Conservation (phyloP, 2,329 filamentous ascomycete species). For the Microdochium trichocladiopsis region DNA sequence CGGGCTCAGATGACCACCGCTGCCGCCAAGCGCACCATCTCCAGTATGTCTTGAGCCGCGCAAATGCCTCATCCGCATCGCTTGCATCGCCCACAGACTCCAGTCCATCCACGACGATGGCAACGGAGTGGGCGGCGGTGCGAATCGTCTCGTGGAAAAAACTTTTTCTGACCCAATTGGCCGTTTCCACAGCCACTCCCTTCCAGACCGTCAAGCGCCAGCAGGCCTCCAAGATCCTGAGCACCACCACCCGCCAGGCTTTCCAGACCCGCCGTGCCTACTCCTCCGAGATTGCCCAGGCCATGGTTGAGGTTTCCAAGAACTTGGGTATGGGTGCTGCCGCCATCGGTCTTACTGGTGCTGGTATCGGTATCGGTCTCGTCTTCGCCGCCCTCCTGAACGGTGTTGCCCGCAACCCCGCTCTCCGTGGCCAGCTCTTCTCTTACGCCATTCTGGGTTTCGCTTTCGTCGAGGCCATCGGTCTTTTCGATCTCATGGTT, state of each 20-base stretch:
- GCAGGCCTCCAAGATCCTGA: slow-evolving; percentile 59
- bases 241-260: slow-evolving; percentile 58
- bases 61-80: slow-evolving; percentile 10
- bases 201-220: slow-evolving; percentile 72
- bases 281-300: slow-evolving; percentile 82
- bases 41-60: slow-evolving; percentile 46
- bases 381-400: slow-evolving; percentile 87
- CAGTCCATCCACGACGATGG: slow-evolving; percentile 1
- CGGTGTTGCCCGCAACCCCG: slow-evolving; percentile 89
- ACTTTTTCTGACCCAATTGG: slow-evolving; percentile 4
- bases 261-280: slow-evolving; percentile 65
- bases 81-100: neutral
- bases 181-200: slow-evolving; percentile 49
- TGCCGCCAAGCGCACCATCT: slow-evolving; percentile 67
- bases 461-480: slow-evolving; percentile 89
- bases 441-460: slow-evolving; percentile 93
- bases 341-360: slow-evolving; percentile 87
- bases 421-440: slow-evolving; percentile 92
- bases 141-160: slow-evolving; percentile 1
- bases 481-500: slow-evolving; percentile 87
- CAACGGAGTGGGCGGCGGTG: slow-evolving; percentile 1
- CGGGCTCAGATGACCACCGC: slow-evolving; percentile 55
- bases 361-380: slow-evolving; percentile 92
- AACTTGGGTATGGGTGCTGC: slow-evolving; percentile 85
- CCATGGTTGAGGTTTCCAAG: slow-evolving; percentile 86